Evolutionary conservation across 257 asterid genomes (phyloP).

Genomic region (Prunella vulgaris): DNA sequence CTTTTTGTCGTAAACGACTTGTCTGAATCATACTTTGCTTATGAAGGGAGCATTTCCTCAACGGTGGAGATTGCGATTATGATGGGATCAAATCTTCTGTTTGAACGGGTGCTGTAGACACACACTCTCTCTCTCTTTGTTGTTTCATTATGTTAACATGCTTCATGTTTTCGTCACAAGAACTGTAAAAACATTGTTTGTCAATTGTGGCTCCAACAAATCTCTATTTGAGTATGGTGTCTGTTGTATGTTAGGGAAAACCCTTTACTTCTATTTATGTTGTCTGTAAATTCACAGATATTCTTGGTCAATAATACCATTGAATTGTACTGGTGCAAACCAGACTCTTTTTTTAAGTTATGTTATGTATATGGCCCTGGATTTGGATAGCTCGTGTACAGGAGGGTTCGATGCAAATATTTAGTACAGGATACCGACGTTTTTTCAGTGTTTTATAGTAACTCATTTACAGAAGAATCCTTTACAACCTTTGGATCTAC

Average conservation of each 20-base stretch:
- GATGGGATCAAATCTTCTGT: constrained; percentile 22
- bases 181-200: constrained; percentile 5
- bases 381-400: no score
- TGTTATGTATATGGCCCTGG: background rate
- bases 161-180: background rate
- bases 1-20: background rate
- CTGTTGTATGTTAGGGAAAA: background rate
- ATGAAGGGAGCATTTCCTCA: constrained; percentile 62
- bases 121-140: background rate
- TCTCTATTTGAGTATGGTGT: background rate
- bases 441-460: no score
- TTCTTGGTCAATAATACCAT: background rate
- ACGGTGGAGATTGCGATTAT: constrained; percentile 35
- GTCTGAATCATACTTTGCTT: constrained; percentile 3
- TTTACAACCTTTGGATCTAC: no score
- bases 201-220: background rate
- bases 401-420: no score
- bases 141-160: no score
- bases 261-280: background rate
- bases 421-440: no score
- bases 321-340: background rate
- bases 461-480: no score
- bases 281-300: constrained; percentile 17
- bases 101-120: background rate
- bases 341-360: background rate